Evolutionary conservation across 2,329 filamentous ascomycete genomes (phyloP).

Genomic region (Aspergillus sp.): DNA sequence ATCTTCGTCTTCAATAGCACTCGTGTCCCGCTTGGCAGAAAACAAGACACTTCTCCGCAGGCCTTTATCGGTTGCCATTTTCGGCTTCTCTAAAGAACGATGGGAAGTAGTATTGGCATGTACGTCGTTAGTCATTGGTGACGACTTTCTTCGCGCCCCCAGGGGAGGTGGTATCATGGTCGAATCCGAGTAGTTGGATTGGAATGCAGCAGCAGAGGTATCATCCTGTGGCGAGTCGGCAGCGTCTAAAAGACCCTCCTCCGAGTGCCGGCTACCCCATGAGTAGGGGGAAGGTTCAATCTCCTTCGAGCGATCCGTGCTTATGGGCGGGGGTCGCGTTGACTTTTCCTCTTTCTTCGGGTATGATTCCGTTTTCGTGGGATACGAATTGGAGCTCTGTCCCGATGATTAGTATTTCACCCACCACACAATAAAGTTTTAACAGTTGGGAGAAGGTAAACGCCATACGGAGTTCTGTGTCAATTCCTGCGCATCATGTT

Average conservation of each 20-base stretch:
- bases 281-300: constrained; percentile 53
- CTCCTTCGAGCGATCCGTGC: constrained; percentile 43
- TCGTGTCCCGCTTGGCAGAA: constrained; percentile 25
- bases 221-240: constrained; percentile 26
- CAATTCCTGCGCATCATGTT: constrained; percentile 27
- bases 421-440: neutral
- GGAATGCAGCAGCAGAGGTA: constrained; percentile 4
- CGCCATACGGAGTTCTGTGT: constrained; percentile 27
- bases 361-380: constrained; percentile 18
- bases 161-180: constrained; percentile 11
- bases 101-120: constrained; percentile 31
- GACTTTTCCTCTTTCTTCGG: constrained; percentile 25
- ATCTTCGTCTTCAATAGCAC: constrained; percentile 39
- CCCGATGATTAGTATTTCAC: constrained; percentile 19
- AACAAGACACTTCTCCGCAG: constrained; percentile 35
- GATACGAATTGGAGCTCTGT: constrained; percentile 26
- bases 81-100: constrained; percentile 31
- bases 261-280: constrained; percentile 53
- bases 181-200: constrained; percentile 15
- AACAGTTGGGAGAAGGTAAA: neutral
- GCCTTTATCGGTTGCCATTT: constrained; percentile 22
- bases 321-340: constrained; percentile 43
- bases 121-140: constrained; percentile 24
- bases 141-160: constrained; percentile 20
- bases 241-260: constrained; percentile 49